Conservation (phyloP, 805 yeast genomes). For the Candida sithepensis region DNA sequence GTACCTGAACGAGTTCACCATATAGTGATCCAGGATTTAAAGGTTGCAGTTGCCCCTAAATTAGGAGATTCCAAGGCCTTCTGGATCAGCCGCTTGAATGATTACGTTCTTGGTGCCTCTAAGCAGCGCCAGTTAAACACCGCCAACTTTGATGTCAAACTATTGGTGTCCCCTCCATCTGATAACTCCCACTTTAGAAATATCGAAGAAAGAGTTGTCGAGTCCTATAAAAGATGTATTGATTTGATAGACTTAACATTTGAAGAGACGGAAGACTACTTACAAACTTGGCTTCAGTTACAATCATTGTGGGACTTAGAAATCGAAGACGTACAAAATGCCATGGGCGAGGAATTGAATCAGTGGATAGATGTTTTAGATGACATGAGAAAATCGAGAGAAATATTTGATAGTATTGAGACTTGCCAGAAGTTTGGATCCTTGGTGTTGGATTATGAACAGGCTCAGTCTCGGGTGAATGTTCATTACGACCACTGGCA, state of each 20-base stretch:
- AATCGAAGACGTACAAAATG: conserved; percentile 35
- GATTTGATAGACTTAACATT: conserved; percentile 32
- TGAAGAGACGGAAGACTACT: conserved; percentile 33
- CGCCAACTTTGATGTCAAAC: conserved; percentile 20
- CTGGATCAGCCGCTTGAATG: conserved; percentile 27
- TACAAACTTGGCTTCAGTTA: conserved; percentile 49
- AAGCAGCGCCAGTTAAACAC: conserved; percentile 25
- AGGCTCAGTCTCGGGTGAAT: conserved; percentile 48
- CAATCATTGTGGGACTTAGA: conserved; percentile 60
- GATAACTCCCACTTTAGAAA: not conserved
- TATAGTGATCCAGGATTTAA: conserved; percentile 35
- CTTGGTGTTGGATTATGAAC: conserved; percentile 42
- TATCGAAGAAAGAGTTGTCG: not conserved
- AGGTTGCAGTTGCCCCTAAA: conserved; percentile 38
- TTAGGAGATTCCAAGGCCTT: conserved; percentile 34
- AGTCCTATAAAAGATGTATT: conserved; percentile 22
- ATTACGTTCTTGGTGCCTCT: conserved; percentile 17
- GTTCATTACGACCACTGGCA: conserved; percentile 59
- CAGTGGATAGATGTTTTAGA: conserved; percentile 48
- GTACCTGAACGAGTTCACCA: conserved; percentile 36
- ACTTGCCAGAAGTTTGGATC: conserved; percentile 38
- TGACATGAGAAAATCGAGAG: conserved; percentile 40
- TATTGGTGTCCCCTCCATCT: not conserved
- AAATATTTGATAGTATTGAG: conserved; percentile 49
- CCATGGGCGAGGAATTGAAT: conserved; percentile 33